phyloP scores from a whole-genome alignment of 495 filamentous ascomycete species.

The Bryoglossum gracile region DNA sequence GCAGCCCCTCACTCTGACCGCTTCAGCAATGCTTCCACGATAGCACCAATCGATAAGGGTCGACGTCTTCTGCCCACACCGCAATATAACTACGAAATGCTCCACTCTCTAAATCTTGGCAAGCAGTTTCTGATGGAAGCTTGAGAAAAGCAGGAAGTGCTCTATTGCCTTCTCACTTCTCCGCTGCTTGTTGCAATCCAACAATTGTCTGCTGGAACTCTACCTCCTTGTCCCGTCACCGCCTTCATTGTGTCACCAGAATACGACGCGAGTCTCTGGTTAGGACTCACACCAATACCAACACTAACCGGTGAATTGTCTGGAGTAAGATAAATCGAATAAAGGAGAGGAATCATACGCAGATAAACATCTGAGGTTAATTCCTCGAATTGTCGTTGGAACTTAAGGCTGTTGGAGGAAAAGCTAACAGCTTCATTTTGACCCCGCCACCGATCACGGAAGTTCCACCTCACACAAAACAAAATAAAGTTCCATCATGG shows the following conservation, averaged over 20 bases:
- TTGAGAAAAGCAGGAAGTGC: conserved; percentile 18
- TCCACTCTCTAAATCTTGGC: background rate
- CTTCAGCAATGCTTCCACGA: conserved; percentile 15
- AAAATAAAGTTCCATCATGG: conserved; percentile 8
- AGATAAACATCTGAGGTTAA: too few relatives aligned
- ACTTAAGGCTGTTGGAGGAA: background rate
- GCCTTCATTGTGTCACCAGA: background rate
- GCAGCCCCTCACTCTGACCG: conserved; percentile 4
- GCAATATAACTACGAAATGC: background rate
- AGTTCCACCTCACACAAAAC: background rate
- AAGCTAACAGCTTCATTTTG: background rate
- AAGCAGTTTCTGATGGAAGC: conserved; percentile 7
- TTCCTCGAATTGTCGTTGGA: too few relatives aligned
- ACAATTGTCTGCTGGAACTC: background rate
- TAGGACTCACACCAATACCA: background rate
- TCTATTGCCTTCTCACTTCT: conserved; percentile 18
- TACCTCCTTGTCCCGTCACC: conserved; percentile 3
- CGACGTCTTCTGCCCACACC: conserved; percentile 3
- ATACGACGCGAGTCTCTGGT: background rate
- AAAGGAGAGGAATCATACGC: background rate
- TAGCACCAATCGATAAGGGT: conserved; percentile 16
- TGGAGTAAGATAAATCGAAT: background rate
- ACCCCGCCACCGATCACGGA: conserved; percentile 17
- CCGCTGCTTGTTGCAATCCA: background rate
- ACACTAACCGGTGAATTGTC: background rate